These are phyloP conservation scores for Alternaria gaisen DNA, from an alignment of 2,329 filamentous ascomycete species.

Conservation along the genomic window DNA sequence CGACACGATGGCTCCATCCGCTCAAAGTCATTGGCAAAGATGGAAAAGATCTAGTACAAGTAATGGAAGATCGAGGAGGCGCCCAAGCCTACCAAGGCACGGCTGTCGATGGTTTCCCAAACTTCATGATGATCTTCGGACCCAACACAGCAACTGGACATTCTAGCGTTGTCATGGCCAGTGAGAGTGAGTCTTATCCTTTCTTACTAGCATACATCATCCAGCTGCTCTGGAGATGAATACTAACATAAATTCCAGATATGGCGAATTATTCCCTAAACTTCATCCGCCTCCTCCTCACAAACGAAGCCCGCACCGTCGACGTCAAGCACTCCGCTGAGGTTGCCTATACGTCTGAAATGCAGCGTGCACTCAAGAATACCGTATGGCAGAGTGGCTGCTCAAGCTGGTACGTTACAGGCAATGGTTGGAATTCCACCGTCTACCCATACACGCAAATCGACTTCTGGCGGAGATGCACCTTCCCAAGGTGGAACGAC, in stretches of 20 bases:
- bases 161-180: constrained; percentile 66
- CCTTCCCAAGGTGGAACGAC: constrained; percentile 63
- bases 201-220: background rate
- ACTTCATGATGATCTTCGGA: constrained; percentile 71
- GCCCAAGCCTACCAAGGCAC: constrained; percentile 69
- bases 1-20: constrained; percentile 63
- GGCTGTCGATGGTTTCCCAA: constrained; percentile 65
- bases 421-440: constrained; percentile 81
- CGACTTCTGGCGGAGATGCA: constrained; percentile 60
- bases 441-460: constrained; percentile 66
- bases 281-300: constrained; percentile 71
- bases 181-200: constrained; percentile 55
- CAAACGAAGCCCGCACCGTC: constrained; percentile 91
- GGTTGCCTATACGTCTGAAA: constrained; percentile 65
- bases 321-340: constrained; percentile 80
- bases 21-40: constrained; percentile 62
- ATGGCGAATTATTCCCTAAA: constrained; percentile 67
- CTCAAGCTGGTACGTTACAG: constrained; percentile 75
- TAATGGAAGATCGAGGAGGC: constrained; percentile 68
- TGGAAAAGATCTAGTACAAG: constrained; percentile 61
- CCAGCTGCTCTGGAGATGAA: too few species aligned
- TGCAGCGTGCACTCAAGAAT: constrained; percentile 55
- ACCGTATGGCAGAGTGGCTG: constrained; percentile 62
- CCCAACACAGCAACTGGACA: constrained; percentile 72
- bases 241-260: constrained; percentile 38